Conservation (phyloP, 345 rosid species). For the Mangifera indica region DNA sequence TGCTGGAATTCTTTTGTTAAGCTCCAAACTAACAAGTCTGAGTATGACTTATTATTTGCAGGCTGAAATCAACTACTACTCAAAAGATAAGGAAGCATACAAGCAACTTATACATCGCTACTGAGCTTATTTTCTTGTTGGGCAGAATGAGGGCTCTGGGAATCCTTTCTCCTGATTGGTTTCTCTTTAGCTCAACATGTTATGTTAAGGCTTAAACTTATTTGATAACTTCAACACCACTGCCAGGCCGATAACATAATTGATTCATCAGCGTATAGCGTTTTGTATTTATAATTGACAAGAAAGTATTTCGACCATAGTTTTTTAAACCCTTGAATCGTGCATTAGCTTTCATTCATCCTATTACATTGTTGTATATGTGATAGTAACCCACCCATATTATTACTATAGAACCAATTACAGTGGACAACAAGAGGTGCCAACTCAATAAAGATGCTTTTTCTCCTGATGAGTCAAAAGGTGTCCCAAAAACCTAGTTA, state of each 20-base stretch:
- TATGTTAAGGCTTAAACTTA: not conserved
- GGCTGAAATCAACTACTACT: slow-evolving; percentile 67
- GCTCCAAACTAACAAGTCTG: not conserved
- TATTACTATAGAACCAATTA: too few species aligned
- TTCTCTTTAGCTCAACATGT: not conserved
- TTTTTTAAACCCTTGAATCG: too few species aligned
- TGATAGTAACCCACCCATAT: too few species aligned
- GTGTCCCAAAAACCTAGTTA: too few species aligned
- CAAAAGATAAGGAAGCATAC: slow-evolving; percentile 56
- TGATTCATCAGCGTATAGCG: not conserved
- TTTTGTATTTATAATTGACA: not conserved
- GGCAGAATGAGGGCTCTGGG: not conserved
- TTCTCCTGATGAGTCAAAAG: too few species aligned
- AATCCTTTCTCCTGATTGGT: not conserved
- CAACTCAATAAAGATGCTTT: too few species aligned
- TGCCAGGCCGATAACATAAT: not conserved
- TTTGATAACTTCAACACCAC: not conserved
- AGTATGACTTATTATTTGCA: slow-evolving; percentile 29
- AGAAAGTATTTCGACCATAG: too few species aligned
- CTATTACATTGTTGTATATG: too few species aligned
- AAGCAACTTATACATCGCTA: slow-evolving; percentile 85
- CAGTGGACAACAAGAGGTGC: too few species aligned
- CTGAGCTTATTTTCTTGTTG: slow-evolving; percentile 21
- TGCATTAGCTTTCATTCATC: too few species aligned
- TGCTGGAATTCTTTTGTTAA: not conserved